These are phyloP conservation scores for Aureobasidium zeae DNA, from an alignment of 2,329 filamentous ascomycete species.

Conservation along the genomic window DNA sequence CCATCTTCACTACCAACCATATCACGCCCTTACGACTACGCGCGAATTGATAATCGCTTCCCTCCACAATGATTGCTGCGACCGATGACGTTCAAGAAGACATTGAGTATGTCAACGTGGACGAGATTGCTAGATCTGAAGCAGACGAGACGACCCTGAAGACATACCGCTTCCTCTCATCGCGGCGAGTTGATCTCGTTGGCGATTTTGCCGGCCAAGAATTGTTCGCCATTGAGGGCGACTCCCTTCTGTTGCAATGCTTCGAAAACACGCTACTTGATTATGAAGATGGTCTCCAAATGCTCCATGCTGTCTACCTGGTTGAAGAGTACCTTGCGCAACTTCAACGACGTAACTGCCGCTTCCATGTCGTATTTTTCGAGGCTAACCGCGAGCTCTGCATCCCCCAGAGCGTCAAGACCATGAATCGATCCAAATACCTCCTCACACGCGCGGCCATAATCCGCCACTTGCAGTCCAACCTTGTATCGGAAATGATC, in stretches of 20 bases:
- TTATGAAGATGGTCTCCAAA: slow-evolving; percentile 58
- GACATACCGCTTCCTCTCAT: slow-evolving; percentile 34
- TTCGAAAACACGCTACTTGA: slow-evolving; percentile 56
- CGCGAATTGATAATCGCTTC: neutral
- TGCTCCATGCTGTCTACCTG: slow-evolving; percentile 60
- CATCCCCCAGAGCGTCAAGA: slow-evolving; percentile 38
- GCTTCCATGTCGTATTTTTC: slow-evolving; percentile 65
- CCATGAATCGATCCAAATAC: slow-evolving; percentile 42
- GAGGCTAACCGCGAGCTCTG: slow-evolving; percentile 47
- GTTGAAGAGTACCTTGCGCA: slow-evolving; percentile 57
- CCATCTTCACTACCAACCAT: neutral
- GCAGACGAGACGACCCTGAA: slow-evolving; percentile 2
- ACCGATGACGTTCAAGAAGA: slow-evolving; percentile 8
- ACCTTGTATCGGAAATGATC: slow-evolving; percentile 26
- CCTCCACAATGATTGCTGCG: slow-evolving; percentile 4
- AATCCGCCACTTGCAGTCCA: slow-evolving; percentile 51
- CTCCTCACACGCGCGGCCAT: slow-evolving; percentile 54
- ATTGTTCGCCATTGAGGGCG: slow-evolving; percentile 63
- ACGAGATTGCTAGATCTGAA: slow-evolving; percentile 5
- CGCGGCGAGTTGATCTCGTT: slow-evolving; percentile 53
- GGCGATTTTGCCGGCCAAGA: slow-evolving; percentile 69
- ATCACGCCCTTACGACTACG: neutral
- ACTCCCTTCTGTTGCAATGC: slow-evolving; percentile 58
- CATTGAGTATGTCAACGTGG: slow-evolving; percentile 12
- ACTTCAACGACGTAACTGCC: slow-evolving; percentile 54